These are phyloP conservation scores for Colletotrichum orchidophilum DNA, from an alignment of 2,329 filamentous ascomycete genomes.

Conservation along the genomic window DNA sequence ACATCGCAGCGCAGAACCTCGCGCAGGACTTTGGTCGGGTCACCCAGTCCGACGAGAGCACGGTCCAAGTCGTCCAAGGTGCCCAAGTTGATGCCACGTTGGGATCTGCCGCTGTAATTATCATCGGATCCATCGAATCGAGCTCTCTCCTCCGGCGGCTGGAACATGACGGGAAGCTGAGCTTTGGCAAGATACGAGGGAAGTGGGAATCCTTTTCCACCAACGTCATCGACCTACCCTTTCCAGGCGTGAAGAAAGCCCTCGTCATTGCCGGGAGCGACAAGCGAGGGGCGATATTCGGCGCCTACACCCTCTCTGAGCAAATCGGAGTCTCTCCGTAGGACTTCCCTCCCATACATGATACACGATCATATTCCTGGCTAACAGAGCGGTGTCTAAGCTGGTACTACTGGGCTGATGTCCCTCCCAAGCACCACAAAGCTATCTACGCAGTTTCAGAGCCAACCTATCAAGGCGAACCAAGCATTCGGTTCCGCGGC, in stretches of 20 bases:
- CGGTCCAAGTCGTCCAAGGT: background rate
- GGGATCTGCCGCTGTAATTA: background rate
- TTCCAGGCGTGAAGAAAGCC: constrained; percentile 55
- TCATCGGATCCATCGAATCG: constrained; percentile 43
- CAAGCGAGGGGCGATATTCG: constrained; percentile 67
- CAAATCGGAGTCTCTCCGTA: constrained; percentile 69
- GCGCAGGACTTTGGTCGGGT: constrained; percentile 41
- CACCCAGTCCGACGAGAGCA: constrained; percentile 24
- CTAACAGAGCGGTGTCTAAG: no score
- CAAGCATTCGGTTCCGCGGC: constrained; percentile 67
- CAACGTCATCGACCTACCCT: constrained; percentile 55
- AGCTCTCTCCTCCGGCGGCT: constrained; percentile 57
- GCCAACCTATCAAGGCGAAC: constrained; percentile 59
- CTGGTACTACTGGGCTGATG: constrained; percentile 70
- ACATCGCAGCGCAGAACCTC: constrained; percentile 45
- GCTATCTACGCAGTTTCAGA: constrained; percentile 59
- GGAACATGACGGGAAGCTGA: constrained; percentile 51
- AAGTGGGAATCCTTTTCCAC: constrained; percentile 66
- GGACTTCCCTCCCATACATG: constrained; percentile 3
- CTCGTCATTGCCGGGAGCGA: constrained; percentile 68
- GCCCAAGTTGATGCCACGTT: background rate
- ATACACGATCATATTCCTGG: no score
- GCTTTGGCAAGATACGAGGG: constrained; percentile 57
- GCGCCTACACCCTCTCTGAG: constrained; percentile 67
- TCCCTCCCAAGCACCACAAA: constrained; percentile 57